These are phyloP conservation scores for Pochonia chlamydosporia DNA, from an alignment of 2,329 filamentous ascomycete species.

Conservation along the genomic window DNA sequence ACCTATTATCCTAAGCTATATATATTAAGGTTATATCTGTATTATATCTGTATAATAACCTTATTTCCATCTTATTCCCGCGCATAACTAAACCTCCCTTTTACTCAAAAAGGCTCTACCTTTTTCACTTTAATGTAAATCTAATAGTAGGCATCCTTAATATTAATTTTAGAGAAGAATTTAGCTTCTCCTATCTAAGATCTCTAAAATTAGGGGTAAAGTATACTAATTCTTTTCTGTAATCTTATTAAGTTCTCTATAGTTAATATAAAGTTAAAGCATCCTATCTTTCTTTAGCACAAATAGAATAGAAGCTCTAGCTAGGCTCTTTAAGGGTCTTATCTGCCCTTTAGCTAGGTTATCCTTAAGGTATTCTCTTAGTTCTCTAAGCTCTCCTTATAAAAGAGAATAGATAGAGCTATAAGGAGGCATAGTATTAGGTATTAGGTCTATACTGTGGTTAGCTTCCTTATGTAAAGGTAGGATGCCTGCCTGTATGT, in stretches of 20 bases:
- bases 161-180: slow-evolving; percentile 28
- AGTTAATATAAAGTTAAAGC: slow-evolving; percentile 28
- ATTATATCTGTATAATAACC: too few species aligned
- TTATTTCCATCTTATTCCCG: too few species aligned
- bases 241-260: slow-evolving; percentile 26
- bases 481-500: not conserved
- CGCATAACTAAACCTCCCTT: too few species aligned
- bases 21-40: too few species aligned
- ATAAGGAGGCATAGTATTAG: slow-evolving; percentile 1
- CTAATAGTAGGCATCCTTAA: too few species aligned
- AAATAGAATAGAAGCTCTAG: slow-evolving; percentile 22
- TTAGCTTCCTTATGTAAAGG: not conserved
- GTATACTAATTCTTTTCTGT: slow-evolving; percentile 27
- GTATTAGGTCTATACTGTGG: not conserved
- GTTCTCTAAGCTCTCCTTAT: slow-evolving; percentile 7
- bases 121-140: too few species aligned
- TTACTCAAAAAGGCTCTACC: too few species aligned
- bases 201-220: slow-evolving; percentile 25
- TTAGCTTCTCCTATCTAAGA: too few species aligned
- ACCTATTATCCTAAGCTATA: too few species aligned
- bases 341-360: slow-evolving; percentile 15
- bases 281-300: slow-evolving; percentile 22
- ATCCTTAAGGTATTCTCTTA: slow-evolving; percentile 14
- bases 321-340: slow-evolving; percentile 9
- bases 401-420: slow-evolving; percentile 11